Percentiles rank a stretch among this genome's conserved stretches.
Conservation (phyloP, 2,329 filamentous ascomycete species). For the Uncinocarpus reesii region DNA sequence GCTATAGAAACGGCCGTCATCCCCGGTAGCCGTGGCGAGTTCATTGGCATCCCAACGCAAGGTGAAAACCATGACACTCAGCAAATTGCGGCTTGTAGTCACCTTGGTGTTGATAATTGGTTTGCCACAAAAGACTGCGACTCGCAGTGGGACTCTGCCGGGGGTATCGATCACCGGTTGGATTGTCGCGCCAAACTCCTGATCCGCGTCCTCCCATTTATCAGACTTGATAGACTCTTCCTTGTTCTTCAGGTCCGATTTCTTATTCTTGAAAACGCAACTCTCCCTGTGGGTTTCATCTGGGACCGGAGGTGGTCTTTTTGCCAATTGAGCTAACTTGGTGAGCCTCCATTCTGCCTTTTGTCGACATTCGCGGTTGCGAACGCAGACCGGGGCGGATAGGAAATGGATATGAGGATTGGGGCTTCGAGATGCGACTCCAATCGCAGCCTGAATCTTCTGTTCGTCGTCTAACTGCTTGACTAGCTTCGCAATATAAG, state of each 20-base stretch:
- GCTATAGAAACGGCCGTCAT: slow-evolving; percentile 16
- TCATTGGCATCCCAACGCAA: slow-evolving; percentile 17
- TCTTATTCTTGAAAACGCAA: not conserved
- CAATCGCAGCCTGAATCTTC: slow-evolving; percentile 14
- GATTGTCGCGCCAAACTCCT: not conserved
- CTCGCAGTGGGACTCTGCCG: slow-evolving; percentile 13
- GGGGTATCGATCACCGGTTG: not conserved
- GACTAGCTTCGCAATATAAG: slow-evolving; percentile 13
- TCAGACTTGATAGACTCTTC: slow-evolving; percentile 1
- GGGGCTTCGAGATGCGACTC: slow-evolving; percentile 7
- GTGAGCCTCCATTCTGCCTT: slow-evolving; percentile 8
- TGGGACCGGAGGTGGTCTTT: not conserved
- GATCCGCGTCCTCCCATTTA: slow-evolving; percentile 3
- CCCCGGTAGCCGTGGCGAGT: slow-evolving; percentile 1
- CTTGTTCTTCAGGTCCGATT: not conserved
- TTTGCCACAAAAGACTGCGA: slow-evolving; percentile 17
- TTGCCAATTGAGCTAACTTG: not conserved
- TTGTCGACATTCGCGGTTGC: slow-evolving; percentile 10
- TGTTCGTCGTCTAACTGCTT: slow-evolving; percentile 11
- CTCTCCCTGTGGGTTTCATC: not conserved
- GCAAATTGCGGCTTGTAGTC: slow-evolving; percentile 12
- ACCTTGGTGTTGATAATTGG: slow-evolving; percentile 15
- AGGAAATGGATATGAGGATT: slow-evolving; percentile 14
- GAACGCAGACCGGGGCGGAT: slow-evolving; percentile 15
- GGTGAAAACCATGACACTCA: slow-evolving; percentile 18